A percentile compares a stretch with the other conserved stretches of the same genome.
These are phyloP conservation scores for Sesbania bispinosa DNA, from an alignment of 306 rosid species.

Conservation along the genomic window DNA sequence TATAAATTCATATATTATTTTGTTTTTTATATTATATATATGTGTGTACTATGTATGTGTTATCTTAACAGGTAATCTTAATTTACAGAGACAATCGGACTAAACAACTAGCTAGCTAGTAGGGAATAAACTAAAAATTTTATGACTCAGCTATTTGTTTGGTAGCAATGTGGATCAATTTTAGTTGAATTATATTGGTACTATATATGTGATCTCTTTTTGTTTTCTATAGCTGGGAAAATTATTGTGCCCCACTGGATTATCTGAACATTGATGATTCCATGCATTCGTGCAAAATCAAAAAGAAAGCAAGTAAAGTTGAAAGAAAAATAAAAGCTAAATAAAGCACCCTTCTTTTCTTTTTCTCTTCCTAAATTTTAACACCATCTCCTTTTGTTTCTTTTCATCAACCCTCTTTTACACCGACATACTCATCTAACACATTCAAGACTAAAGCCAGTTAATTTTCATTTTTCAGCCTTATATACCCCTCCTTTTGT, in stretches of 20 bases:
- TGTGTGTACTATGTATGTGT: no score
- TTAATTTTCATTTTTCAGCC: background rate
- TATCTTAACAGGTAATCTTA: no score
- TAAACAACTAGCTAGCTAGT: background rate
- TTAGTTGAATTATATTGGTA: slow-evolving; percentile 4
- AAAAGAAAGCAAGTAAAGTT: slow-evolving; percentile 38
- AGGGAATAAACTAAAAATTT: background rate
- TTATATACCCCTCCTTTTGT: background rate
- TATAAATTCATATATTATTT: no score
- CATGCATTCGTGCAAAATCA: slow-evolving; percentile 46
- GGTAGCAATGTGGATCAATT: slow-evolving; percentile 22
- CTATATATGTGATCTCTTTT: slow-evolving; percentile 38
- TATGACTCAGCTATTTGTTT: slow-evolving; percentile 4
- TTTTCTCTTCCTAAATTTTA: slow-evolving; percentile 37
- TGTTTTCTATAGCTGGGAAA: slow-evolving; percentile 40
- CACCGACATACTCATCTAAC: slow-evolving; percentile 18
- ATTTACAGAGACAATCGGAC: background rate
- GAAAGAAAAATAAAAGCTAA: slow-evolving; percentile 30
- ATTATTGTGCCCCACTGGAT: slow-evolving; percentile 24
- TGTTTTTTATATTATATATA: no score
- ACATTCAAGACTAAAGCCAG: slow-evolving; percentile 23
- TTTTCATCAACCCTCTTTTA: slow-evolving; percentile 27
- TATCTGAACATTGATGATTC: slow-evolving; percentile 27
- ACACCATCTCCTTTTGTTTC: slow-evolving; percentile 34
- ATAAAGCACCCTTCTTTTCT: slow-evolving; percentile 28